Evolutionary conservation across 2,329 filamentous ascomycete species (phyloP), one percentile per base, ranked within the genome.

Genomic region (Aspergillus floridensis): DNA sequence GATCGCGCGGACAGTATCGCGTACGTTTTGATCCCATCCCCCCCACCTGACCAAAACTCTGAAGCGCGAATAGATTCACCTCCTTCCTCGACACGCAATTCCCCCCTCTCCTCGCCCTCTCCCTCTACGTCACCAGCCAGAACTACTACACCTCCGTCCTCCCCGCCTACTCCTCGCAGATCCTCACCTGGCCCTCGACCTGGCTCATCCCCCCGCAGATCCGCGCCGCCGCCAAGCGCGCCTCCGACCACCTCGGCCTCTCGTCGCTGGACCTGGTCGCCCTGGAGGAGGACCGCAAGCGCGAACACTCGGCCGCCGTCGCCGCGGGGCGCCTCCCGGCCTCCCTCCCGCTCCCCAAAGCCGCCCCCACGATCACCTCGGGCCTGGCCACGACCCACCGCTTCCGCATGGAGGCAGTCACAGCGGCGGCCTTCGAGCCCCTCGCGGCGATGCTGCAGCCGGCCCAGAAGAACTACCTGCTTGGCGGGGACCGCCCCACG

Each of bases 151-250:
- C 83, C 48, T 79, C 84, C 52, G 96, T 92, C 4, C 87, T 92
- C 16, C 90, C 92, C 2, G 88, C 91, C 41, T 96, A 92, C 77
- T 91, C 88, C 65, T 79, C 81, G 38, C 38, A 44, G 5, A 84
- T 97, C 58, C 85, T 98, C 44, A 86, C 89, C 46, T 96, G 95
- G 81, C 92, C 95, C 19, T 83, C 92, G 63, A 93, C 93, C 68
- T 99, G 95, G 85, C 89, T 90, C 47, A 81, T 96, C 5, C 93
- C 93, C 2, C 87, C 90, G 0, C 81, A 85, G 58, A 81, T 92
- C 56, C 89, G 92, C 53, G 81, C 86, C 11, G 82, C 86, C 41
- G 92, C 93, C 31, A 84, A 89, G 69, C 76, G 81, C 63, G 84
- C 88, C 64, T 93, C 91, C 10, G 84, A 86, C 58, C 85, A 89